A percentile compares a stretch with the other conserved stretches of the same genome.
Evolutionary conservation across 371 early-diverging fungal genomes (phyloP).

Genomic region (Mucor piriformis): DNA sequence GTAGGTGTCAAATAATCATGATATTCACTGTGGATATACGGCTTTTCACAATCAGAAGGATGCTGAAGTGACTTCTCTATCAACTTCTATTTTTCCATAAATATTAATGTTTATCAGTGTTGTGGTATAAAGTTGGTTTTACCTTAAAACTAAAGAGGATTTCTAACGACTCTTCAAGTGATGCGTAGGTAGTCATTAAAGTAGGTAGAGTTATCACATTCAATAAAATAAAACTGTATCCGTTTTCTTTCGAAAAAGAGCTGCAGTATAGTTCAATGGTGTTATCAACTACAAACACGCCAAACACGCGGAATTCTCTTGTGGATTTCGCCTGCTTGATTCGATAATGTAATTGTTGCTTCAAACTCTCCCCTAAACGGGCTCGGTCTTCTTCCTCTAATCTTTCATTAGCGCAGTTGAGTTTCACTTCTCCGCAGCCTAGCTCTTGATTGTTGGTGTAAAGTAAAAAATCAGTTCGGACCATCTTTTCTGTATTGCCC

Average conservation of each 20-base stretch:
- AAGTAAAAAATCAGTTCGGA: constrained; percentile 12
- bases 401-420: constrained; percentile 7
- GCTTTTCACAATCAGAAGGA: too few relatives aligned
- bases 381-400: constrained; percentile 23
- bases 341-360: constrained; percentile 17
- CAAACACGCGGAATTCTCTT: constrained; percentile 17
- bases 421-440: constrained; percentile 18
- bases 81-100: too few relatives aligned
- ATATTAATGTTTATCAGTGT: too few relatives aligned
- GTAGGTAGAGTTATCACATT: constrained; percentile 20
- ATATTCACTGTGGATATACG: too few relatives aligned
- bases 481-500: constrained; percentile 5
- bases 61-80: too few relatives aligned
- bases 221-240: constrained; percentile 6
- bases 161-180: constrained; percentile 14
- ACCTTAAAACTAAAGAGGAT: constrained; percentile 19
- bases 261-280: constrained; percentile 19
- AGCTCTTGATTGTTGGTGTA: constrained; percentile 18
- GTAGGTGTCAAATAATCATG: too few relatives aligned
- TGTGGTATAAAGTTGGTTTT: not conserved
- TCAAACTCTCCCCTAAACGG: constrained; percentile 17
- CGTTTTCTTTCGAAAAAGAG: constrained; percentile 3
- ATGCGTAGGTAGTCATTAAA: constrained; percentile 1
- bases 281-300: constrained; percentile 14
- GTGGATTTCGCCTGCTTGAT: constrained; percentile 16